These are phyloP conservation scores for Parietaria judaica DNA, from an alignment of 306 rosid species.

Conservation along the genomic window DNA sequence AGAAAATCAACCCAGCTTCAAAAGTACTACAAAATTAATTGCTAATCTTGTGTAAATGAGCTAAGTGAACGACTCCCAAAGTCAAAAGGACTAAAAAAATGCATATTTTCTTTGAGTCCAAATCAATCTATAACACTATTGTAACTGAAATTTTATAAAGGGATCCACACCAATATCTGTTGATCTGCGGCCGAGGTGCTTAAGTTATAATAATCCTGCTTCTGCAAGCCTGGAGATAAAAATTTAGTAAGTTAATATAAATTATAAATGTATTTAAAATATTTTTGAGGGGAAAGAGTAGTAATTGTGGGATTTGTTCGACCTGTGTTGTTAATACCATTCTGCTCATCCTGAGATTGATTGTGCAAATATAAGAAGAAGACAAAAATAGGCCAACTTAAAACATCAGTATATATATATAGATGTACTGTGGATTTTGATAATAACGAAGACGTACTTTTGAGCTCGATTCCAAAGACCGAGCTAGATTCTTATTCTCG, in stretches of 20 bases:
- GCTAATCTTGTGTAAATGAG: no score
- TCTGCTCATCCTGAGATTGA: conserved; percentile 52
- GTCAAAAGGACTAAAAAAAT: no score
- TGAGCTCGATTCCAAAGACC: conserved; percentile 62
- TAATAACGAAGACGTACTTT: conserved; percentile 35
- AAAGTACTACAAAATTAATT: no score
- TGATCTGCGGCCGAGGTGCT: conserved; percentile 73
- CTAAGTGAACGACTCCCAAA: no score
- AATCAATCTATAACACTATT: no score
- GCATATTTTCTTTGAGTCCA: no score
- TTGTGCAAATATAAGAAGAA: conserved; percentile 11
- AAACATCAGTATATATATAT: conserved; percentile 13
- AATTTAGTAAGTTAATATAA: conserved; percentile 27
- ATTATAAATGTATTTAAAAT: conserved; percentile 1
- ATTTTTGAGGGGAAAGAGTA: not conserved
- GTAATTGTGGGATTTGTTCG: conserved; percentile 13
- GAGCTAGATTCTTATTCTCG: conserved; percentile 70
- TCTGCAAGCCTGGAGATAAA: conserved; percentile 50
- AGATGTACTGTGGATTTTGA: not conserved
- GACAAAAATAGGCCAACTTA: not conserved
- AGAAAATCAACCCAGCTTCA: no score
- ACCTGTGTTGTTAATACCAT: conserved; percentile 56
- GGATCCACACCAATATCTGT: conserved; percentile 70
- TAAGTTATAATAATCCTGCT: conserved; percentile 47
- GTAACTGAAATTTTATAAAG: no score